A percentile compares a stretch with the other conserved stretches of the same genome.
These are phyloP conservation scores for Pestalotiopsis sp. DNA, from an alignment of 2,329 filamentous ascomycete genomes.

Conservation along the genomic window DNA sequence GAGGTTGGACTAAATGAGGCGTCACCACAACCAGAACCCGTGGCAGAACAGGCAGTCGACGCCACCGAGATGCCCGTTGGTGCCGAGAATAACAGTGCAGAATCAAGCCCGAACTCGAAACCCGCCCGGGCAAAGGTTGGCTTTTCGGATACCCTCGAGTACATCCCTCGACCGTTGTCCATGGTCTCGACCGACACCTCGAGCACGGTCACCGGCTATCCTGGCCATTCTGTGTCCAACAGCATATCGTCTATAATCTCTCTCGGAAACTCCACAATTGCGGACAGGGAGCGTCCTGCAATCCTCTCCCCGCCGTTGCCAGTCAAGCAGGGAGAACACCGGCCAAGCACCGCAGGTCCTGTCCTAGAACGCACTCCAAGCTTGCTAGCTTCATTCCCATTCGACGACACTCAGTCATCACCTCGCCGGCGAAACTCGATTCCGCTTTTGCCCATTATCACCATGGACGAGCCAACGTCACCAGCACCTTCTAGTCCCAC, in stretches of 20 bases:
- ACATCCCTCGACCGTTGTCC: slow-evolving; percentile 80
- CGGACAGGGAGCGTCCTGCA: slow-evolving; percentile 41
- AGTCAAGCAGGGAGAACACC: slow-evolving; percentile 47
- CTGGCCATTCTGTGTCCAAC: slow-evolving; percentile 73
- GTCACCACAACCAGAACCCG: neutral
- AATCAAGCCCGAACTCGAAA: slow-evolving; percentile 11
- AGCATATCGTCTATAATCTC: slow-evolving; percentile 81
- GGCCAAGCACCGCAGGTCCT: slow-evolving; percentile 74
- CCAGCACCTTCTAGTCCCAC: slow-evolving; percentile 49
- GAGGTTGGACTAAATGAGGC: slow-evolving; percentile 15
- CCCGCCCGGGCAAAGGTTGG: slow-evolving; percentile 68
- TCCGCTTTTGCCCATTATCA: slow-evolving; percentile 51
- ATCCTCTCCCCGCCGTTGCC: slow-evolving; percentile 42
- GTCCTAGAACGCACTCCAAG: slow-evolving; percentile 58
- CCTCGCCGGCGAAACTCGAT: slow-evolving; percentile 62
- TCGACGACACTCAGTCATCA: slow-evolving; percentile 33
- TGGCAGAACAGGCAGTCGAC: neutral
- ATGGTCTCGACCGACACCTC: slow-evolving; percentile 84
- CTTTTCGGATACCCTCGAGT: slow-evolving; percentile 83
- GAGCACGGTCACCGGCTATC: slow-evolving; percentile 71
- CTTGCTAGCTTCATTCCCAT: slow-evolving; percentile 29
- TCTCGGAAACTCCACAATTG: slow-evolving; percentile 46
- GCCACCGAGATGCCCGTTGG: neutral
- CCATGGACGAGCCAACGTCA: slow-evolving; percentile 33
- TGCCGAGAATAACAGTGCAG: neutral